Evolutionary conservation across 371 early-diverging fungal genomes (phyloP).

Genomic region (Mucor saturninus): DNA sequence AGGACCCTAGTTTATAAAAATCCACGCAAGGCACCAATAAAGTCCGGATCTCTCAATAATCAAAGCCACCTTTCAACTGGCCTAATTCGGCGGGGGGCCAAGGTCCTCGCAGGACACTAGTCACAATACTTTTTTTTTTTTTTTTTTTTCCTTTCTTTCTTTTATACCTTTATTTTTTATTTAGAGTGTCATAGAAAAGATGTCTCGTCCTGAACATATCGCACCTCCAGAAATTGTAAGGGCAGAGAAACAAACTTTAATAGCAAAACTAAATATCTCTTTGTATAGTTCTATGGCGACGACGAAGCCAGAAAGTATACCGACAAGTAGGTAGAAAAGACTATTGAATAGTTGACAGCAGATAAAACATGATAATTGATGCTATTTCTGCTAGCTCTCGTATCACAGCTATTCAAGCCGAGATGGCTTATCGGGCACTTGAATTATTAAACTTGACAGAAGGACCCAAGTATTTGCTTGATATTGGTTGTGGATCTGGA

Average conservation of each 20-base stretch:
- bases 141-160: background rate
- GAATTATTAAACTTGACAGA: constrained; percentile 88
- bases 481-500: constrained; percentile 60
- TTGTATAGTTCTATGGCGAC: constrained; percentile 81
- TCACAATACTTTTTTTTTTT: constrained; percentile 22
- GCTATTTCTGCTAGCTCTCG: constrained; percentile 68
- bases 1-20: constrained; percentile 7
- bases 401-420: constrained; percentile 90
- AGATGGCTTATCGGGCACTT: constrained; percentile 91
- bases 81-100: background rate
- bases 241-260: background rate
- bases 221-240: constrained; percentile 95
- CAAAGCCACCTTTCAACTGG: constrained; percentile 24
- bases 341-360: background rate
- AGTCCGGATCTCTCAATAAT: background rate
- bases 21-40: background rate
- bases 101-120: constrained; percentile 22
- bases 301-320: constrained; percentile 95
- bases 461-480: constrained; percentile 67
- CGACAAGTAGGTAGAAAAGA: constrained; percentile 67
- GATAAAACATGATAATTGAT: background rate
- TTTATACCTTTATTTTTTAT: background rate
- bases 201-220: constrained; percentile 95
- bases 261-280: constrained; percentile 15
- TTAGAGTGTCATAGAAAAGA: constrained; percentile 22